phyloP scores from a whole-genome alignment of 2,329 filamentous ascomycete genomes.

The Alternaria triticina region DNA sequence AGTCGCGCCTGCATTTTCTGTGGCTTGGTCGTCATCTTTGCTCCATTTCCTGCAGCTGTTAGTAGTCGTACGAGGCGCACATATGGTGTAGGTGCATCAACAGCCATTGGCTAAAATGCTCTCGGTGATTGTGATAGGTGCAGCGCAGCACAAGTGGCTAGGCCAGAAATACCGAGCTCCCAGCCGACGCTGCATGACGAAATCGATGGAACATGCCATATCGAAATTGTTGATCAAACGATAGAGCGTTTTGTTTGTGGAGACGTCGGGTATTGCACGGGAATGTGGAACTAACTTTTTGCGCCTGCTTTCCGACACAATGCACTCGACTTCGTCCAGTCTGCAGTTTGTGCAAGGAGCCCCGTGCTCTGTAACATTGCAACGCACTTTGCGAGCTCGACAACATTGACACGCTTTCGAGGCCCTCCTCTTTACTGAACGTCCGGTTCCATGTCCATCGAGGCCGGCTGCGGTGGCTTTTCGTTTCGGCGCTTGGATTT shows the following conservation, averaged over 20 bases:
- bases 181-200: slow-evolving; percentile 32
- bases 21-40: slow-evolving; percentile 49
- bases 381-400: slow-evolving; percentile 86
- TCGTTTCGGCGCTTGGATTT: slow-evolving; percentile 58
- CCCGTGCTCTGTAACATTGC: slow-evolving; percentile 87
- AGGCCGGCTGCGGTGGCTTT: slow-evolving; percentile 64
- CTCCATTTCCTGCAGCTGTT: slow-evolving; percentile 49
- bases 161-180: slow-evolving; percentile 17
- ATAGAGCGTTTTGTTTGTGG: slow-evolving; percentile 9
- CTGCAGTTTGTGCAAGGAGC: slow-evolving; percentile 88
- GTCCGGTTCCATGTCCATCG: slow-evolving; percentile 54
- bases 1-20: slow-evolving; percentile 23
- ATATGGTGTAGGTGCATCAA: slow-evolving; percentile 4
- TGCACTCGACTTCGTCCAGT: slow-evolving; percentile 78
- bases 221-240: slow-evolving; percentile 14
- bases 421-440: slow-evolving; percentile 80
- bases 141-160: slow-evolving; percentile 29
- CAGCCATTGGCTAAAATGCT: slow-evolving; percentile 12
- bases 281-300: slow-evolving; percentile 71
- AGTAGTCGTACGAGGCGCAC: slow-evolving; percentile 18
- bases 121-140: slow-evolving; percentile 21
- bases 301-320: slow-evolving; percentile 74
- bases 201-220: slow-evolving; percentile 14
- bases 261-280: slow-evolving; percentile 34
- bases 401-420: slow-evolving; percentile 90